A percentile compares a stretch with the other conserved stretches of the same genome.
phyloP scores from a whole-genome alignment of 2,329 filamentous ascomycete species.

The Knufia fluminis region DNA sequence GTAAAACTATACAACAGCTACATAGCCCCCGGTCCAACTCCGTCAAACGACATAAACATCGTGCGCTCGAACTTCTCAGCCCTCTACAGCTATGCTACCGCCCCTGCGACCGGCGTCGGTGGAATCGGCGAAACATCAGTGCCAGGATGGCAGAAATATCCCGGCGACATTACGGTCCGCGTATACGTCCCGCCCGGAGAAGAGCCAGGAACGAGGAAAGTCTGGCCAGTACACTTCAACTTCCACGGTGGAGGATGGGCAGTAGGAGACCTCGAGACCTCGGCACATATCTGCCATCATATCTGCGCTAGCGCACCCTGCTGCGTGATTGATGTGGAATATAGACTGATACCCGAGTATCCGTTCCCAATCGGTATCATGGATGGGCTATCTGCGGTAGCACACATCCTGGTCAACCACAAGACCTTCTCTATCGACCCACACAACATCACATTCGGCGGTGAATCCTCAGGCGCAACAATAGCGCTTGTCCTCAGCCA shows the following conservation, averaged over 20 bases:
- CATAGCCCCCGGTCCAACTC: constrained; percentile 18
- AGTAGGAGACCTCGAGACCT: constrained; percentile 22
- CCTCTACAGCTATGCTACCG: constrained; percentile 21
- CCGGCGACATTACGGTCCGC: constrained; percentile 20
- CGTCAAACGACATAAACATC: constrained; percentile 17
- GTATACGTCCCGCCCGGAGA: constrained; percentile 24
- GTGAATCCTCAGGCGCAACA: constrained; percentile 20
- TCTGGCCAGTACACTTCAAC: constrained; percentile 24
- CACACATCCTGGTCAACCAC: constrained; percentile 20
- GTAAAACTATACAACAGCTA: constrained; percentile 22
- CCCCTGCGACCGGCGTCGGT: constrained; percentile 20
- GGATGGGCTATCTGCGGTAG: constrained; percentile 18
- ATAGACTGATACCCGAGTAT: constrained; percentile 22
- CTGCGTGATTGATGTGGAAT: constrained; percentile 22
- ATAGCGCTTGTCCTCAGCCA: constrained; percentile 22
- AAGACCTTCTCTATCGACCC: constrained; percentile 22
- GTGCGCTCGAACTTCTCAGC: constrained; percentile 21
- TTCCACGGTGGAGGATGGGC: constrained; percentile 24
- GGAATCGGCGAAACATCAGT: constrained; percentile 22
- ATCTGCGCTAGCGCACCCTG: constrained; percentile 22
- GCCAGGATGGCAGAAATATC: constrained; percentile 22
- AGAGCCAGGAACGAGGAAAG: constrained; percentile 19
- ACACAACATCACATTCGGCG: constrained; percentile 20
- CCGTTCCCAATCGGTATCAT: constrained; percentile 22
- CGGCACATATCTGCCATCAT: constrained; percentile 22